A percentile compares a stretch with the other conserved stretches of the same genome.
These are phyloP conservation scores for Plantago coronopus DNA, from an alignment of 305 asterid genomes.

Conservation along the genomic window DNA sequence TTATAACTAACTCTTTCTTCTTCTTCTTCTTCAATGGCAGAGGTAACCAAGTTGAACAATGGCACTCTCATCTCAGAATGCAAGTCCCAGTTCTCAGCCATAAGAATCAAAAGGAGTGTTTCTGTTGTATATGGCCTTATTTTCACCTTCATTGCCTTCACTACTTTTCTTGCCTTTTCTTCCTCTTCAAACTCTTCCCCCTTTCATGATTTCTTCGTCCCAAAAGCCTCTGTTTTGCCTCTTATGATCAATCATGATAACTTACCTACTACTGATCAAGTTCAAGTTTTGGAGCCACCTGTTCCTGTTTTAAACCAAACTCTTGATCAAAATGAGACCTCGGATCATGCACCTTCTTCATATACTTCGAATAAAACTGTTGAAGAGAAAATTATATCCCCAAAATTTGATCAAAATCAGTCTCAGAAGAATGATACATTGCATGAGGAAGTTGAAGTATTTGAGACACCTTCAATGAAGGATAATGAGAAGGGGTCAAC, in stretches of 20 bases:
- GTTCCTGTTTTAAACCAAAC: slow-evolving; percentile 21
- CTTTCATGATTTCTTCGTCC: slow-evolving; percentile 25
- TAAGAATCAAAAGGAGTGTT: slow-evolving; percentile 32
- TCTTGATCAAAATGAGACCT: no score
- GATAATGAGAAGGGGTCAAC: slow-evolving; percentile 36
- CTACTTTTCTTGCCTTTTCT: slow-evolving; percentile 45
- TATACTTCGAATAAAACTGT: no score
- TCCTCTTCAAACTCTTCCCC: slow-evolving; percentile 49
- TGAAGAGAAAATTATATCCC: slow-evolving; percentile 12
- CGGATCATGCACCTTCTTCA: no score
- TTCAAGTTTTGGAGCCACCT: neutral
- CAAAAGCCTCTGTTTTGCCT: slow-evolving; percentile 12
- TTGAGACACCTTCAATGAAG: slow-evolving; percentile 3
- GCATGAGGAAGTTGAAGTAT: slow-evolving; percentile 17
- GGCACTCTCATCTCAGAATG: slow-evolving; percentile 53
- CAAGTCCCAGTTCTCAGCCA: slow-evolving; percentile 39
- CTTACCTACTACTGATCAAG: no score
- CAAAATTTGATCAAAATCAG: slow-evolving; percentile 1
- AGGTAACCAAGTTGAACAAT: slow-evolving; percentile 50
- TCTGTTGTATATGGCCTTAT: slow-evolving; percentile 36
- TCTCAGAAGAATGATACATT: neutral
- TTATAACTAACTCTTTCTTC: no score
- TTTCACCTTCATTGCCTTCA: slow-evolving; percentile 41
- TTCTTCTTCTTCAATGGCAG: slow-evolving; percentile 44
- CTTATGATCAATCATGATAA: no score